Percentiles rank a stretch among this genome's conserved stretches.
These are phyloP conservation scores for Ophiognomonia clavigignenti-juglandacearum DNA, from an alignment of 2,329 filamentous ascomycete species.

Conservation along the genomic window DNA sequence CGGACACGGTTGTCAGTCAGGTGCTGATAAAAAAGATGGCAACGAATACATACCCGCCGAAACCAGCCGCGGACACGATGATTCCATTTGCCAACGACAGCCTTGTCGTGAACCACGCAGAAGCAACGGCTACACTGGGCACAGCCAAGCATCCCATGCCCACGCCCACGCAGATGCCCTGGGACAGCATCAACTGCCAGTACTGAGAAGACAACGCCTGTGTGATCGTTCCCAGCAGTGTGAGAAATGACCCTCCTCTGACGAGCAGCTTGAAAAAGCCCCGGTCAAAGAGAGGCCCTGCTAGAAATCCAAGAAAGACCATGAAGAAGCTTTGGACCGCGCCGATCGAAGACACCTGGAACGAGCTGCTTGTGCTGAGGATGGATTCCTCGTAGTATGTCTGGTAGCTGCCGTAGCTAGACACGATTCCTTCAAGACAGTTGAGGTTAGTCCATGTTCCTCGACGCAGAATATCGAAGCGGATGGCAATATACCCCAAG, in stretches of 20 bases:
- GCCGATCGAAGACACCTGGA: conserved; percentile 40
- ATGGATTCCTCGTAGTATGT: conserved; percentile 35
- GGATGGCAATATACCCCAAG: conserved; percentile 31
- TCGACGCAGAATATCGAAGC: not conserved
- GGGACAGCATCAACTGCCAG: conserved; percentile 31
- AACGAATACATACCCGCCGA: conserved; percentile 9
- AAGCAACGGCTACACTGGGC: conserved; percentile 31
- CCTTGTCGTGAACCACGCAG: conserved; percentile 33
- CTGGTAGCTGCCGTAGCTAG: conserved; percentile 40
- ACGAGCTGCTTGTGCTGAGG: conserved; percentile 27
- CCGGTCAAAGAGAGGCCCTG: conserved; percentile 36
- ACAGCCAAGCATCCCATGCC: conserved; percentile 32
- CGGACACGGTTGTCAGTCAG: not conserved
- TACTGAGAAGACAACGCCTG: conserved; percentile 37
- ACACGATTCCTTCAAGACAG: conserved; percentile 9
- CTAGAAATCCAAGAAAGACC: conserved; percentile 33
- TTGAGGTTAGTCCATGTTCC: not conserved
- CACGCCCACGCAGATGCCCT: conserved; percentile 24
- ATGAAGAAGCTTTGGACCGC: conserved; percentile 37
- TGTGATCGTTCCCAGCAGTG: conserved; percentile 39
- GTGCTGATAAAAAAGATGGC: not conserved
- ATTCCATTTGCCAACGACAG: conserved; percentile 29
- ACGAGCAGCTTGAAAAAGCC: conserved; percentile 36
- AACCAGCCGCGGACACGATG: conserved; percentile 19
- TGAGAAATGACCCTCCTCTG: conserved; percentile 27